Evolutionary conservation across 2,329 filamentous ascomycete genomes (phyloP).

Genomic region (Diaporthe sp.): DNA sequence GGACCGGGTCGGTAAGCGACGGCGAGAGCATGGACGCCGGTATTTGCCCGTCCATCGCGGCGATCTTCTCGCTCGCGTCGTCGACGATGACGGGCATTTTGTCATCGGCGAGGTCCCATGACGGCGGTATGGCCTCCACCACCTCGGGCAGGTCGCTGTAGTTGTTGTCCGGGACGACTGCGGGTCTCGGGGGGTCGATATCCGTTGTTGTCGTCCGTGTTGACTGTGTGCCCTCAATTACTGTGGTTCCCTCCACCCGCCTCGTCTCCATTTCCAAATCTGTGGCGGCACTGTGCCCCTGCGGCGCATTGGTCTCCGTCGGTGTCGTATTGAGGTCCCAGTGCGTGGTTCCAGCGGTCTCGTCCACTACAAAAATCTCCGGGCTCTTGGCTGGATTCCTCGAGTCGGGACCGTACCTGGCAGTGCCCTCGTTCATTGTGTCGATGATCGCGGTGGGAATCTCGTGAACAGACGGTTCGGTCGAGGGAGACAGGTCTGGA

Average conservation of each 20-base stretch:
- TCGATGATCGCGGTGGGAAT: background rate
- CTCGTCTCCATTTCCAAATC: background rate
- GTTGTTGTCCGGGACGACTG: slow-evolving; percentile 10
- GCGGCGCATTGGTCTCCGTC: slow-evolving; percentile 4
- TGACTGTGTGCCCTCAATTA: background rate
- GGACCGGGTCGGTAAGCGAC: slow-evolving; percentile 25
- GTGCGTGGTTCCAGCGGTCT: slow-evolving; percentile 14
- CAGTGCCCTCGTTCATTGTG: background rate
- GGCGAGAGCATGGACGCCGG: slow-evolving; percentile 15
- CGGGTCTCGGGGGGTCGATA: slow-evolving; percentile 25
- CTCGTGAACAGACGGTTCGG: background rate
- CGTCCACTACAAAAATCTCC: slow-evolving; percentile 6
- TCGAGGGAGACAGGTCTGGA: background rate
- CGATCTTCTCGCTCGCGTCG: slow-evolving; percentile 21
- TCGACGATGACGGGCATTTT: slow-evolving; percentile 29
- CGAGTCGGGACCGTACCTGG: background rate
- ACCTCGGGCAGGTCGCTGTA: slow-evolving; percentile 34
- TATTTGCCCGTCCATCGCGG: slow-evolving; percentile 3
- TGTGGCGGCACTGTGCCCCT: background rate
- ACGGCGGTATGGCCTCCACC: slow-evolving; percentile 13
- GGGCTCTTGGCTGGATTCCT: background rate
- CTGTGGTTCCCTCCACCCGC: slow-evolving; percentile 23
- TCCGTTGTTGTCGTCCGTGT: background rate
- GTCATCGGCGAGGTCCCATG: slow-evolving; percentile 6
- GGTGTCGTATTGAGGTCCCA: slow-evolving; percentile 19